phyloP scores from a whole-genome alignment of 1,139 yeast genomes.

The Sporopachydermia cereana region DNA sequence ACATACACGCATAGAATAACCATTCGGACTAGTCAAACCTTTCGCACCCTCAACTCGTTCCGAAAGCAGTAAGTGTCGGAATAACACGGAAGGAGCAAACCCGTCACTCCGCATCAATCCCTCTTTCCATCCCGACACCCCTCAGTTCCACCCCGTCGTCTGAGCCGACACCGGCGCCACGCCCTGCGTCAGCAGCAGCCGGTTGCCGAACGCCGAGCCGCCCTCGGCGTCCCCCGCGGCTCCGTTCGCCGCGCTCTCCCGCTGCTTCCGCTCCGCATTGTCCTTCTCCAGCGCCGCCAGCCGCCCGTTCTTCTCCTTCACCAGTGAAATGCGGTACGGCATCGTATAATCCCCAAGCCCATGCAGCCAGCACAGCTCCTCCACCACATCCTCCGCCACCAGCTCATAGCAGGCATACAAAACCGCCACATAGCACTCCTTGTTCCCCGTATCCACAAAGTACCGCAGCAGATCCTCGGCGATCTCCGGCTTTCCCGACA shows the following conservation, averaged over 20 bases:
- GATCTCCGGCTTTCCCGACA: slow-evolving; percentile 65
- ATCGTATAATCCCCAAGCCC: slow-evolving; percentile 69
- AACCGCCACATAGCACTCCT: slow-evolving; percentile 88
- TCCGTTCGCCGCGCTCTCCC: slow-evolving; percentile 45
- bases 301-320: slow-evolving; percentile 63
- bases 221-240: slow-evolving; percentile 27
- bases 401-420: slow-evolving; percentile 78
- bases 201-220: slow-evolving; percentile 13
- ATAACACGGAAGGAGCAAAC: too few species aligned
- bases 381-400: slow-evolving; percentile 70
- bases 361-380: slow-evolving; percentile 88
- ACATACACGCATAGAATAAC: too few species aligned
- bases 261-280: slow-evolving; percentile 55
- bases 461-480: slow-evolving; percentile 83
- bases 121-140: too few species aligned
- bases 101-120: too few species aligned
- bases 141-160: neutral
- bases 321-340: slow-evolving; percentile 81
- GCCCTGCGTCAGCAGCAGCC: slow-evolving; percentile 25
- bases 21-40: too few species aligned
- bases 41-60: neutral
- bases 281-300: slow-evolving; percentile 58
- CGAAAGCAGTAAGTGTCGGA: neutral
- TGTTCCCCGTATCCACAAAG: slow-evolving; percentile 95
- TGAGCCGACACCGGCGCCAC: slow-evolving; percentile 7